These are phyloP conservation scores for Penicillium sp. DNA, from an alignment of 2,329 filamentous ascomycete genomes.

Conservation along the genomic window DNA sequence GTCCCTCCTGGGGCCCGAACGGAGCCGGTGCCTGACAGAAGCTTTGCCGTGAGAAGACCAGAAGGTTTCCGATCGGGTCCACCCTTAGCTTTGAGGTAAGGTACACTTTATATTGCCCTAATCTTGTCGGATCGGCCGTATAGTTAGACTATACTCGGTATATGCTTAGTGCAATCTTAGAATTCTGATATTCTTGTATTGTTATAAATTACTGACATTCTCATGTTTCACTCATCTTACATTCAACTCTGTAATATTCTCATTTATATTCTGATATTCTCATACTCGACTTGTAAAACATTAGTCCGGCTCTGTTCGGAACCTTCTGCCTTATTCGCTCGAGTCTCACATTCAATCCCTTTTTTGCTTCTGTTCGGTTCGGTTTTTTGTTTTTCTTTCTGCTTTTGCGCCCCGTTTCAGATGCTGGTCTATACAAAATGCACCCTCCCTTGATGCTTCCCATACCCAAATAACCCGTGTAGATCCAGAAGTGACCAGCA, in stretches of 20 bases:
- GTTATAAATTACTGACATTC: too few relatives aligned
- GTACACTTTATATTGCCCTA: slow-evolving; percentile 1
- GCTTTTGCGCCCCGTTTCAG: background rate
- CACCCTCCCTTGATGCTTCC: background rate
- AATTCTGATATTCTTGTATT: background rate
- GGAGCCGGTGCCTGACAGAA: slow-evolving; percentile 1
- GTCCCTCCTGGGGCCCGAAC: background rate
- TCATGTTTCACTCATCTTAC: too few relatives aligned
- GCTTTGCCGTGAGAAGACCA: background rate
- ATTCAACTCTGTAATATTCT: too few relatives aligned
- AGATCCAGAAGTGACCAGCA: background rate
- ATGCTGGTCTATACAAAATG: too few relatives aligned
- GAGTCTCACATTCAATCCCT: background rate
- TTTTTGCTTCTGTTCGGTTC: background rate
- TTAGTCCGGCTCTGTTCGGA: background rate
- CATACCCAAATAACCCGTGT: background rate
- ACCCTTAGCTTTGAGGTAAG: slow-evolving; percentile 2
- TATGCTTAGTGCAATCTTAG: background rate
- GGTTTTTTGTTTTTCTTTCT: background rate
- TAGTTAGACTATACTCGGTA: too few relatives aligned
- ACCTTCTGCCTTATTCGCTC: background rate
- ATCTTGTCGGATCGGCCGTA: too few relatives aligned
- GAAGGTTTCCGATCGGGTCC: slow-evolving; percentile 10
- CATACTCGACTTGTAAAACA: too few relatives aligned
- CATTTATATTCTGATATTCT: too few relatives aligned